Evolutionary conservation across 2,329 filamentous ascomycete species (phyloP), one percentile per base, ranked within the genome.

Genomic region (Cytospora chrysosperma): DNA sequence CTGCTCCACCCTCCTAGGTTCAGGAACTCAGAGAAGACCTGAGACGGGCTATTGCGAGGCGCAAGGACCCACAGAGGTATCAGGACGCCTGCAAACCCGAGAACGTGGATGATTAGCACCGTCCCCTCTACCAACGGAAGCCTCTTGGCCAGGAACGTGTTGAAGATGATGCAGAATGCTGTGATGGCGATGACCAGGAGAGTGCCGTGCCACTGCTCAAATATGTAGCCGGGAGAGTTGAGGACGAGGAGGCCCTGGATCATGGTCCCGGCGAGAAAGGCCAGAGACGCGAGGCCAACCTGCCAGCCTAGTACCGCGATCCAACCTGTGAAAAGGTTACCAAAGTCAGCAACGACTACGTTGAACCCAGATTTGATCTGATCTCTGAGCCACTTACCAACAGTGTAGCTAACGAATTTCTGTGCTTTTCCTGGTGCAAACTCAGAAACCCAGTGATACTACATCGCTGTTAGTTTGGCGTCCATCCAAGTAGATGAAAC

Each of bases 361-460:
- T 8, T n/a, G 2, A 17, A 10, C 19, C n/a, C 30, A 17, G 3
- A 0, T 15, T 27, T n/a, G 2, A 28, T 12, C 10, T 28, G 10
- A 15, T 30, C 5, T 24, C 13, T 13, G 37, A 30, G 17, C 15
- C 9, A 61, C 71, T 56, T 58, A 77, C 79, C 82, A 52, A 79
- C 79, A 6, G 81, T 72, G 69, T 86, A 87, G 66, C 82, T 85
- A 7, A 86, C 73, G 56, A 82, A 79, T 62, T 81, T 83, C 67
- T 85, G 79, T 32, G 76, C 77, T 21, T 73, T 74, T 1, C 72
- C 72, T 0, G 82, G 80, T 2, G 80, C 80, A 61, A 86, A 78
- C 67, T 83, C 80, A 1, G 80, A 82, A 0, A 86, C 82, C 83
- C 84, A 86, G 69, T 86, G 83, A 67, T 87, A 87, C 72, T 88